Percentiles rank a stretch among this genome's conserved stretches.
These are phyloP conservation scores for Cercospora berteroae DNA, from an alignment of 2,329 filamentous ascomycete species.

Conservation along the genomic window DNA sequence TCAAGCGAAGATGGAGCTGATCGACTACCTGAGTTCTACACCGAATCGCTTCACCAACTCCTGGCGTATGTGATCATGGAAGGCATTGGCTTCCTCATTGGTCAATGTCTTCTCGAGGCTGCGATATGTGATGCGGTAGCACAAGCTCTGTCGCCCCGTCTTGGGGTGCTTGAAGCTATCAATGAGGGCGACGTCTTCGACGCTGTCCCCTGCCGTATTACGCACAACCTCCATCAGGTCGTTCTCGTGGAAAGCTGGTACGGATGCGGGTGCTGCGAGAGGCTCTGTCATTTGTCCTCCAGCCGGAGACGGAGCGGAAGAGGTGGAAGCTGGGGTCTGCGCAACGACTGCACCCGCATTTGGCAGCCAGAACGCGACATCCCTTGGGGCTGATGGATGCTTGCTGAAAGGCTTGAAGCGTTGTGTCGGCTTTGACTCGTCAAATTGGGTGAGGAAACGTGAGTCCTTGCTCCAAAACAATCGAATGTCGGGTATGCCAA, in stretches of 20 bases:
- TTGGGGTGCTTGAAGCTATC: slow-evolving; percentile 89
- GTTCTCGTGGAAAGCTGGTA: slow-evolving; percentile 77
- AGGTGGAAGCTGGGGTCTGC: slow-evolving; percentile 34
- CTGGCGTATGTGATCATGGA: slow-evolving; percentile 67
- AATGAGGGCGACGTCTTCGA: slow-evolving; percentile 81
- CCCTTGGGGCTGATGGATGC: slow-evolving; percentile 83
- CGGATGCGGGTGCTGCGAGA: slow-evolving; percentile 37
- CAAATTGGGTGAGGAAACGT: slow-evolving; percentile 84
- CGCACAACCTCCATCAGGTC: slow-evolving; percentile 96
- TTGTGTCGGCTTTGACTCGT: slow-evolving; percentile 48
- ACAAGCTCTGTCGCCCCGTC: slow-evolving; percentile 77
- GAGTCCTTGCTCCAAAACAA: slow-evolving; percentile 89
- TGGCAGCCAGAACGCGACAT: slow-evolving; percentile 88
- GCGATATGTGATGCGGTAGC: slow-evolving; percentile 90
- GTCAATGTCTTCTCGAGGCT: slow-evolving; percentile 88
- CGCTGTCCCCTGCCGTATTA: slow-evolving; percentile 73
- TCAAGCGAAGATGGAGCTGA: neutral
- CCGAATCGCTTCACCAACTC: slow-evolving; percentile 69
- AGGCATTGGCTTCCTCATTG: slow-evolving; percentile 71
- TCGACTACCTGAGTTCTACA: slow-evolving; percentile 69
- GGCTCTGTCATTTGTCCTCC: slow-evolving; percentile 39
- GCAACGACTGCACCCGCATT: slow-evolving; percentile 31
- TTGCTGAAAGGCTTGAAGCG: slow-evolving; percentile 87
- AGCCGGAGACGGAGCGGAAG: slow-evolving; percentile 37
- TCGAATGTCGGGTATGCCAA: slow-evolving; percentile 92